A percentile compares a stretch with the other conserved stretches of the same genome.
phyloP scores from a whole-genome alignment of 2,329 filamentous ascomycete species.

The Aspergillus tubingensis region DNA sequence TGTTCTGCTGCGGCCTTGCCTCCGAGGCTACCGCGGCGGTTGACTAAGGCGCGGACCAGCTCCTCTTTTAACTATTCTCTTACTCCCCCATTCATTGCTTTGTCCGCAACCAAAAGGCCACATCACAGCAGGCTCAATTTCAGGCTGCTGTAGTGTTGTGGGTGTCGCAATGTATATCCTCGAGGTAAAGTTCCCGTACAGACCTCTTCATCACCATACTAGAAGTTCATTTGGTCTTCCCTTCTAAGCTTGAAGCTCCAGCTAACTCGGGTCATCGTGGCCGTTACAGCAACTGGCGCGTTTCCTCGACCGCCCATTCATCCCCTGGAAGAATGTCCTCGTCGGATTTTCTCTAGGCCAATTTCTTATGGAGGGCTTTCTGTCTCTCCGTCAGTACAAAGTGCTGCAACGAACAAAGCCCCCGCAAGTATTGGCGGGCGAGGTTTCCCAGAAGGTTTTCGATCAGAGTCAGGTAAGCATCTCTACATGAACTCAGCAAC shows the following conservation, averaged over 20 bases:
- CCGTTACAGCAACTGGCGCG: slow-evolving; percentile 66
- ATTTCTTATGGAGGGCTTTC: slow-evolving; percentile 84
- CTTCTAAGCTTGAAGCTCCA: slow-evolving; percentile 1
- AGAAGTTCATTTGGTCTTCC: not conserved
- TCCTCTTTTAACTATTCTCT: not conserved
- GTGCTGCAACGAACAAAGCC: slow-evolving; percentile 77
- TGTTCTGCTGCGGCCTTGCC: slow-evolving; percentile 9
- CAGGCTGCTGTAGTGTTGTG: slow-evolving; percentile 21
- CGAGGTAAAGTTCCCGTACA: slow-evolving; percentile 28
- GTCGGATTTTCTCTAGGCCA: slow-evolving; percentile 92
- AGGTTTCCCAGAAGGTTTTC: slow-evolving; percentile 86
- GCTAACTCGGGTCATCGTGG: slow-evolving; percentile 19
- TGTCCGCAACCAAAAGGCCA: slow-evolving; percentile 8
- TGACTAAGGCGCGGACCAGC: slow-evolving; percentile 10
- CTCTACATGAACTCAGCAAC: not conserved
- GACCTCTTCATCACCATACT: not conserved
- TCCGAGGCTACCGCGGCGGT: slow-evolving; percentile 8
- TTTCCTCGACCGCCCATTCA: slow-evolving; percentile 85
- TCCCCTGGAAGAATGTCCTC: slow-evolving; percentile 97
- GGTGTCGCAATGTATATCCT: slow-evolving; percentile 38
- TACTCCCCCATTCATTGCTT: not conserved
- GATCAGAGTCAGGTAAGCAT: slow-evolving; percentile 78
- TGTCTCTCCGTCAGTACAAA: slow-evolving; percentile 86
- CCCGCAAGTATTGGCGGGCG: slow-evolving; percentile 82
- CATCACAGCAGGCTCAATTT: slow-evolving; percentile 16